Evolutionary conservation across 805 yeast species (phyloP), one percentile per base, ranked within the genome.

Genomic region (Yamadazyma endophytica): DNA sequence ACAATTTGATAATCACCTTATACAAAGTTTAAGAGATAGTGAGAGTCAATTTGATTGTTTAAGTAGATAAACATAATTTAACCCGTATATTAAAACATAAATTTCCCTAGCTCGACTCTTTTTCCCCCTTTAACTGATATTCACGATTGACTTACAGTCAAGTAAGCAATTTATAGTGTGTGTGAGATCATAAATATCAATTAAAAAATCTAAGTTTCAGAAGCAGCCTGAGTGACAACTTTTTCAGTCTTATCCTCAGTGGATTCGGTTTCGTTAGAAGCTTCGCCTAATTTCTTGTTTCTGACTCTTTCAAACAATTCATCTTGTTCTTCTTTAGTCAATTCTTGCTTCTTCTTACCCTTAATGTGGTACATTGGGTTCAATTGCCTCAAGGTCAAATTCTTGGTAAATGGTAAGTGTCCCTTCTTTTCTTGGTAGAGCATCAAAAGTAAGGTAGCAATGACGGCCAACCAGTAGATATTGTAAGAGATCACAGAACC

Each of bases 401-500:
- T 58, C 61, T 75, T 74, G 50, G 59, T 44, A 66, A 81, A 77
- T 56, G 95, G 89, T 59, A 83, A 68, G 57, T 82, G 89, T 14
- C 95, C 96, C 16, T 59, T 60, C 61, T 69, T 84, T 73, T 90
- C 98, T 68, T 86, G 92, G 62, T 50, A 88, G 42, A 80, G 62
- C 87, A 90, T 76, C 45, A 80, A 59, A 12, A 52, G 31, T 26
- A 90, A 52, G 33, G 87, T 55, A 24, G 62, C 58, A 27, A 48
- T 46, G 18, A 48, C 26, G 4, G 35, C 24, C 33, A 89, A 47
- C 98, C 98, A 90, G 70, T 90, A 90, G 41, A 82, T 43, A 64
- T 87, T 88, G 70, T 90, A 90, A 29, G 89, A 76, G 32, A 90
- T 64, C 37, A 90, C 89, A 4, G 96, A 86, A 35, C 97, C 96